These are phyloP conservation scores for Cercophora newfieldiana DNA, from an alignment of 495 filamentous ascomycete species.

Conservation along the genomic window DNA sequence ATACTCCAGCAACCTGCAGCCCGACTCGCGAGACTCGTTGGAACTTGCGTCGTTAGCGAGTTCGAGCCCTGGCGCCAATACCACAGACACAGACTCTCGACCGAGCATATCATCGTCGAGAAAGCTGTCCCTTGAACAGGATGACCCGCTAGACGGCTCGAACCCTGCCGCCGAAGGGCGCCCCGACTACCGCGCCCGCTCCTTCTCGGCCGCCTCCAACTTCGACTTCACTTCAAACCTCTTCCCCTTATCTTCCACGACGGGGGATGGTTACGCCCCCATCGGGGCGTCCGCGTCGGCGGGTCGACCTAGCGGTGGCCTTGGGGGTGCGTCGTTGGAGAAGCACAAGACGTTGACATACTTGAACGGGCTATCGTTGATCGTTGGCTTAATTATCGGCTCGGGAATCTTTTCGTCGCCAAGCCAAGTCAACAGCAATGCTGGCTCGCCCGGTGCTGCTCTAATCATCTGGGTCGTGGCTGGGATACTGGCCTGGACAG, in stretches of 20 bases:
- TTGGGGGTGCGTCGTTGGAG: slow-evolving; percentile 68
- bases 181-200: slow-evolving; percentile 57
- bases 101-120: slow-evolving; percentile 89
- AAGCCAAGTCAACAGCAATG: slow-evolving; percentile 89
- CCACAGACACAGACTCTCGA: slow-evolving; percentile 66
- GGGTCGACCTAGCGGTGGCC: slow-evolving; percentile 44
- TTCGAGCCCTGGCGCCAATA: slow-evolving; percentile 65
- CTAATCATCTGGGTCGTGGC: slow-evolving; percentile 89
- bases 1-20: slow-evolving; percentile 49
- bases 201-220: slow-evolving; percentile 85
- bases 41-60: slow-evolving; percentile 93
- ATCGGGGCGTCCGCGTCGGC: slow-evolving; percentile 68
- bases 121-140: slow-evolving; percentile 82
- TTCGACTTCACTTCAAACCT: slow-evolving; percentile 92
- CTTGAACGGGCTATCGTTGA: slow-evolving; percentile 85
- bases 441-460: slow-evolving; percentile 87
- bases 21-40: slow-evolving; percentile 78
- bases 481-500: slow-evolving; percentile 91
- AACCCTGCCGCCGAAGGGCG: slow-evolving; percentile 48
- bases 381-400: slow-evolving; percentile 94
- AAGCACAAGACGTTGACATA: slow-evolving; percentile 95
- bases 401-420: slow-evolving; percentile 96
- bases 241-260: slow-evolving; percentile 87
- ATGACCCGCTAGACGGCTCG: slow-evolving; percentile 70
- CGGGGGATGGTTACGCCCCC: slow-evolving; percentile 71